phyloP scores from a whole-genome alignment of 345 rosid genomes.

The Streptanthus diversifolius region DNA sequence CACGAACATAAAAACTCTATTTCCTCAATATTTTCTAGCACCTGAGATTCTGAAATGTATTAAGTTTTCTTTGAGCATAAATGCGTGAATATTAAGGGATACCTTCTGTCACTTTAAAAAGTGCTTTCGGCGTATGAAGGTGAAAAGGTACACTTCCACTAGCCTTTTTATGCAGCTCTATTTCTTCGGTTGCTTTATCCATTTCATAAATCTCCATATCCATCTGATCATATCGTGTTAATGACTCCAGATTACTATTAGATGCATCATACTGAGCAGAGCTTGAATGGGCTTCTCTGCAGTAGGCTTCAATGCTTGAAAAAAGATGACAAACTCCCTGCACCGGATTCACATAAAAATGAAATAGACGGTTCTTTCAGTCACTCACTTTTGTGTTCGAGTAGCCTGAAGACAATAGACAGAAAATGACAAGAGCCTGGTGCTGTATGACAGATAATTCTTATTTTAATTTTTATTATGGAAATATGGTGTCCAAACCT shows the following conservation, averaged over 20 bases:
- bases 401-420: background rate
- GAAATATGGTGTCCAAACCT: background rate
- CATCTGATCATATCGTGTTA: constrained; percentile 74
- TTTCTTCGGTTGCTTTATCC: constrained; percentile 65
- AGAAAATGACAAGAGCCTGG: background rate
- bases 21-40: background rate
- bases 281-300: constrained; percentile 66
- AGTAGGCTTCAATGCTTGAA: constrained; percentile 61
- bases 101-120: constrained; percentile 78
- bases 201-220: constrained; percentile 74
- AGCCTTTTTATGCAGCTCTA: constrained; percentile 63
- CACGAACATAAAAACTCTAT: background rate
- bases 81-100: constrained; percentile 14
- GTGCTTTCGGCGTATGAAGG: constrained; percentile 65
- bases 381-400: constrained; percentile 12
- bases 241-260: constrained; percentile 46
- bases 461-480: background rate
- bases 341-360: constrained; percentile 25
- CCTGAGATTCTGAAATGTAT: constrained; percentile 2
- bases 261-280: constrained; percentile 54
- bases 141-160: constrained; percentile 68
- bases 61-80: background rate
- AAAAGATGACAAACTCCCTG: constrained; percentile 92
- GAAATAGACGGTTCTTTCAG: background rate
- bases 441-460: background rate